These are phyloP conservation scores for Lyophyllum semitale DNA, from an alignment of 768 basidiomycete species.

Conservation along the genomic window DNA sequence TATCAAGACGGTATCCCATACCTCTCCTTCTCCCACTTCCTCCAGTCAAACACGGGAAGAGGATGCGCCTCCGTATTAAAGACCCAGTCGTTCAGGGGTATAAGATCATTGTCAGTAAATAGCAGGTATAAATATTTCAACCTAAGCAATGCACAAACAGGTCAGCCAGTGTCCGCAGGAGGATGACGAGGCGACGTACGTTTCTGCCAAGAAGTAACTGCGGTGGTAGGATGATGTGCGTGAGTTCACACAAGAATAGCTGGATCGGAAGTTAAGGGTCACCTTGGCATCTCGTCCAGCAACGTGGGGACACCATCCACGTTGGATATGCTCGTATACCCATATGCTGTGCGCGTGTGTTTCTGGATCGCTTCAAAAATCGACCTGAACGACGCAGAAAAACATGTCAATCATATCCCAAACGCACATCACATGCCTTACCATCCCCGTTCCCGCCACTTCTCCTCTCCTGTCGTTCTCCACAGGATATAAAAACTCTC, in stretches of 20 bases:
- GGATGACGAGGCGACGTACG: constrained; percentile 23
- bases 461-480: constrained; percentile 48
- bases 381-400: constrained; percentile 21
- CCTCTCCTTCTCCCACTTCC: constrained; percentile 46
- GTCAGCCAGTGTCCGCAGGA: not conserved
- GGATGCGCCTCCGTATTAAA: constrained; percentile 78
- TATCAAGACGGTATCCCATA: constrained; percentile 40
- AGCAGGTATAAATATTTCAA: constrained; percentile 73
- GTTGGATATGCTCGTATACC: constrained; percentile 44
- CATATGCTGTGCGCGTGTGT: constrained; percentile 42
- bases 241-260: not conserved
- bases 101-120: constrained; percentile 62
- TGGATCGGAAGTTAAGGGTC: constrained; percentile 7
- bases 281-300: constrained; percentile 58
- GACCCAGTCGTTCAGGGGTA: constrained; percentile 57
- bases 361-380: constrained; percentile 51
- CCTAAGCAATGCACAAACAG: constrained; percentile 24
- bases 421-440: constrained; percentile 18
- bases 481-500: constrained; percentile 59
- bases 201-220: constrained; percentile 49
- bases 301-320: constrained; percentile 34
- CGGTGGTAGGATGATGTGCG: not conserved
- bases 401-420: not conserved
- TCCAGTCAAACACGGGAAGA: constrained; percentile 73
- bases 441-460: constrained; percentile 59